These are phyloP conservation scores for Eimeria falciformis DNA, from an alignment of 169 alveolate species.

Conservation along the genomic window DNA sequence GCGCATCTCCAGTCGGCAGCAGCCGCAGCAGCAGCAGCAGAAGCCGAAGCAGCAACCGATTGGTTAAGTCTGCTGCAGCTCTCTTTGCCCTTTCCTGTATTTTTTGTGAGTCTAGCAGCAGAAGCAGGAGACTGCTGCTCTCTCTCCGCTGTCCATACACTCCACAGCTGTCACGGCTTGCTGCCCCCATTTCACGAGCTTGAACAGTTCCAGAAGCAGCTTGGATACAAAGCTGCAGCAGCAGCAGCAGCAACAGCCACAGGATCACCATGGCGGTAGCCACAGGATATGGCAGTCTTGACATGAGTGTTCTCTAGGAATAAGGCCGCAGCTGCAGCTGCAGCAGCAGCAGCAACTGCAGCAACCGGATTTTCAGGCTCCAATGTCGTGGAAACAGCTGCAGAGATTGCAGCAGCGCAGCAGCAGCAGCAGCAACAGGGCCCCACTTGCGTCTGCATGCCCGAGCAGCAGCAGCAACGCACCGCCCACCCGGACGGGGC, in stretches of 20 bases:
- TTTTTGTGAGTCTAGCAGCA: no score
- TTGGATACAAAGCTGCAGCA: conserved; percentile 21
- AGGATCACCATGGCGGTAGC: background rate
- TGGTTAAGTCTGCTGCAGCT: no score
- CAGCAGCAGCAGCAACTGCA: conserved; percentile 20
- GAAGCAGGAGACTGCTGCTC: no score
- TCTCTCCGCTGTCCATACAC: no score
- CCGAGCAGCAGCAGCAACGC: conserved; percentile 5
- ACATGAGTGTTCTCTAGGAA: background rate
- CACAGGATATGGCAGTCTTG: background rate
- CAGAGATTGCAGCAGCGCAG: conserved; percentile 17
- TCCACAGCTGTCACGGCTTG: no score
- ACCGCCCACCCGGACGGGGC: conserved; percentile 9
- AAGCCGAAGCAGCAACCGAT: no score
- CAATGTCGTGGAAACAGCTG: conserved; percentile 49
- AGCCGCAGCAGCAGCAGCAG: no score
- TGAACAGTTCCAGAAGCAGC: no score
- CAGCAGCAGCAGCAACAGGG: background rate
- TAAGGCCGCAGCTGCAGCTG: conserved; percentile 20
- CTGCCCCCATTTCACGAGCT: no score
- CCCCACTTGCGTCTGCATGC: conserved; percentile 12
- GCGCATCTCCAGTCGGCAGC: no score
- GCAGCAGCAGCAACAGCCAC: background rate
- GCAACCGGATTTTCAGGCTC: conserved; percentile 32
- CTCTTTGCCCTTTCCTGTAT: no score